Evolutionary conservation across 371 early-diverging fungal species (phyloP), one percentile per base, ranked within the genome.

Genomic region (Smittium mucronatum): DNA sequence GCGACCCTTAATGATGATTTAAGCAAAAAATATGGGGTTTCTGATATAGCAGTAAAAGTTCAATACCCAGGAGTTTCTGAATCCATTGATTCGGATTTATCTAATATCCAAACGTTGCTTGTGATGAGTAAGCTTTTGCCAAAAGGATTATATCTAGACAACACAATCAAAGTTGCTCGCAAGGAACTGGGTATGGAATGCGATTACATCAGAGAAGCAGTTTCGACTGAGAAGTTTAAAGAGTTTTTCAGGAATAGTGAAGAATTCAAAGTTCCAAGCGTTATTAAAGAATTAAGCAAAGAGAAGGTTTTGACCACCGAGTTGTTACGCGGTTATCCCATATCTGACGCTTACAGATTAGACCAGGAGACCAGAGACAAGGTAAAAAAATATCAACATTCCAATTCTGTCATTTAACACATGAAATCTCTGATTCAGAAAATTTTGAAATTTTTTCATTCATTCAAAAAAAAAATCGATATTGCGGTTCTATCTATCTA

Each of bases 1-100:
- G 77, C 78, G 1, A 61, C 36, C 29, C 36, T 78, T 26, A 33
- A 35, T 26, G 28, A 61, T 2, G 32, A 26, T 25, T 0, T 67
- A 26, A 68, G 63, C 31, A 58, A 68, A 30, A 58, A 67, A 34
- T 65, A 71, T 35, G 76, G 76, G 16, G 57, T 75, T 59, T 36
- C 33, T 21, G 69, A 67, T 21, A 93, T 96, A 0, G 96, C 94
- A 0, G 91, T 97, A 72, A 98, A 98, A 74, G 85, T 98, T 30
- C 97, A 98, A 76, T 97, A 98, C 72, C 98, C 98, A 0, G 97
- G 96, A 17, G 91, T 97, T 0, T 91, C 91, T 0, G 80, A 83
- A 34, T 87, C 89, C 25, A 95, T 97, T 71, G 91, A 92, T 69
- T 86, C 86, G 58, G 98, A 98, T 75, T 76, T 98, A 65, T 82